Conservation (phyloP, 805 yeast genomes). For the Candida krabiensis region DNA sequence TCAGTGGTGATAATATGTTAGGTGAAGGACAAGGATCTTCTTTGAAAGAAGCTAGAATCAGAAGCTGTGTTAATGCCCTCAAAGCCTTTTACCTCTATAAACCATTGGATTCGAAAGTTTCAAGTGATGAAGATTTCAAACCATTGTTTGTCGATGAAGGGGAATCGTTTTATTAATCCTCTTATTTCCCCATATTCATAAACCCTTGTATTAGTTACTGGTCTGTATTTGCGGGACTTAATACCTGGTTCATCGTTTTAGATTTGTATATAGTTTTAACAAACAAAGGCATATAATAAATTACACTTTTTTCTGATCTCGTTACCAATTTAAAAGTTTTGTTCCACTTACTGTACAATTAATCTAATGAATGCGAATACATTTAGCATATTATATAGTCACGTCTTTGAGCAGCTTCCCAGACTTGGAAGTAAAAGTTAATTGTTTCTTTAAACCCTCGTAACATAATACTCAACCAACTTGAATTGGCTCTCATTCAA, state of each 20-base stretch:
- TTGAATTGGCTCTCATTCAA: conserved; percentile 44
- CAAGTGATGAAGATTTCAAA: conserved; percentile 52
- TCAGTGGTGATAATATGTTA: conserved; percentile 74
- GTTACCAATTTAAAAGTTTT: neutral
- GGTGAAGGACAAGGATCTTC: conserved; percentile 96
- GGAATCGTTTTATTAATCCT: conserved; percentile 32
- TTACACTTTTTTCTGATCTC: conserved; percentile 1
- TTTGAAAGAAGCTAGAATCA: conserved; percentile 84
- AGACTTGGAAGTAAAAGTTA: no score
- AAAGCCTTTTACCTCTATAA: conserved; percentile 90
- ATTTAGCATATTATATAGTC: no score
- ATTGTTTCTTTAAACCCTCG: conserved; percentile 7
- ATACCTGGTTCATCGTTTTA: conserved; percentile 3
- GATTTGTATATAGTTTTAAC: conserved; percentile 19
- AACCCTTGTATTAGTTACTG: no score
- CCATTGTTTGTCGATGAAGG: conserved; percentile 38
- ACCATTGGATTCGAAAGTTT: conserved; percentile 64
- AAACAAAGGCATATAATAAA: conserved; percentile 7
- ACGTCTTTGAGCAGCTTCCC: no score
- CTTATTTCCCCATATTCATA: conserved; percentile 1
- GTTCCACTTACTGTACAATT: no score
- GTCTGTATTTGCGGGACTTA: no score
- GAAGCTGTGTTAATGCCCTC: conserved; percentile 89
- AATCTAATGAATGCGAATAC: no score
- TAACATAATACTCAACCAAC: conserved; percentile 46